Percentiles rank a stretch among this genome's conserved stretches.
These are phyloP conservation scores for Corylus americana DNA, from an alignment of 306 rosid species.

Conservation along the genomic window DNA sequence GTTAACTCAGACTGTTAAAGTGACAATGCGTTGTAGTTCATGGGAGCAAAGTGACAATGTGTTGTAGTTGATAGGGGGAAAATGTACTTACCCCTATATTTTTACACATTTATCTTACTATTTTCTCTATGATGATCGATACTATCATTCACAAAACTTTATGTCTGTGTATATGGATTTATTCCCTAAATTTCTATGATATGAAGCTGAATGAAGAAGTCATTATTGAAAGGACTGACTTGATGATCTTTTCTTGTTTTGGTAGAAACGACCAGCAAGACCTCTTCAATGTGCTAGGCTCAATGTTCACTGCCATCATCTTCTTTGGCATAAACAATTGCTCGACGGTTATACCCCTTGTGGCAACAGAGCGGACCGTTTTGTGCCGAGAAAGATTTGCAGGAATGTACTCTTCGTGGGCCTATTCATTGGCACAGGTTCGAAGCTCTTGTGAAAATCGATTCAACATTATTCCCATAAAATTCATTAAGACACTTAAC, in stretches of 20 bases:
- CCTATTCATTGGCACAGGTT: constrained; percentile 73
- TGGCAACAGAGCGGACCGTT: constrained; percentile 58
- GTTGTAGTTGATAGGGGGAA: no score
- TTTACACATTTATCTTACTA: no score
- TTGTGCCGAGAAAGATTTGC: constrained; percentile 62
- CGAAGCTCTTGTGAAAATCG: constrained; percentile 1
- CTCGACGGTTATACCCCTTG: constrained; percentile 51
- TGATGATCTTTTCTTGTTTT: constrained; percentile 4
- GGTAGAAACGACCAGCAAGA: constrained; percentile 52
- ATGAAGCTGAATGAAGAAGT: neutral
- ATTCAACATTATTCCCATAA: neutral
- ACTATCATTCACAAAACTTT: no score
- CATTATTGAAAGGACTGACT: neutral
- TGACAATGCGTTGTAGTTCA: no score
- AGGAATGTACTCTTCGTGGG: constrained; percentile 72
- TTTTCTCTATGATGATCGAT: no score
- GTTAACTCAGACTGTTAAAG: no score
- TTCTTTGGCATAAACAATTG: constrained; percentile 59
- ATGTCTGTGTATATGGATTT: neutral
- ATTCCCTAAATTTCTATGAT: neutral
- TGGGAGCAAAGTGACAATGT: no score
- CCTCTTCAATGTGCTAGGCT: constrained; percentile 50
- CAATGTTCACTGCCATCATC: constrained; percentile 49
- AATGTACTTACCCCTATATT: no score
- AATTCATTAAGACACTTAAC: neutral